Evolutionary conservation across 331 rosid species (phyloP), one percentile per base, ranked within the genome.

Genomic region (Quercus tomentella): DNA sequence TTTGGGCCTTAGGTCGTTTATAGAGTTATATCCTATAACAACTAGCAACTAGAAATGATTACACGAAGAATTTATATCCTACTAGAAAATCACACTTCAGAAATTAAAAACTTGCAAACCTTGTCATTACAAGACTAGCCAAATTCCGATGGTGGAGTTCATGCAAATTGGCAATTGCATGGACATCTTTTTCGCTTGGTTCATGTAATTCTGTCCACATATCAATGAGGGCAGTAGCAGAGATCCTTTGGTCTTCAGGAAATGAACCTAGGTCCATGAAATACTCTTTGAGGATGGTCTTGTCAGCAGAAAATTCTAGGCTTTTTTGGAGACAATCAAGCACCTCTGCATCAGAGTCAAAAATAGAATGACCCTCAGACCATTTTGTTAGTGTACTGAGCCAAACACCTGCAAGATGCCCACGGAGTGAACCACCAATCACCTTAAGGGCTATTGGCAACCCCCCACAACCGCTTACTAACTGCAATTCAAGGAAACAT

Each of bases 191-290:
- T 57, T 84, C 89, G 49, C 85, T 82, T 9, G 74, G 81, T 21
- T 37, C 69, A 22, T 74, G 78, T 43, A 69, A 68, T 31, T 81
- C 92, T 8, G 76, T 21, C 90, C 87, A 90, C 45, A 92, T 82
- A 84, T 89, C 91, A 77, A 89, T 78, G 58, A 92, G 87, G 5
- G 86, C 63, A 41, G 80, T 22, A 45, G 76, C 91, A 14, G 86
- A 82, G 55, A 92, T 90, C 82, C 83, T 87, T 70, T 80, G 86
- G 68, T 84, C 89, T 81, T 88, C 87, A 9, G 90, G 97, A 79
- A 92, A 90, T 51, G 86, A 85, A 14, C 88, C 85, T 7, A 92
- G 85, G 76, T 87, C 90, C 73, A 87, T 17, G 75, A 87, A 87
- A 79, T 86, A 73, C 21, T 87, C 75, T 77, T 78, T 87, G 51